Conservation (phyloP, 805 yeast genomes). For the Blastobotrys peoriensis region DNA sequence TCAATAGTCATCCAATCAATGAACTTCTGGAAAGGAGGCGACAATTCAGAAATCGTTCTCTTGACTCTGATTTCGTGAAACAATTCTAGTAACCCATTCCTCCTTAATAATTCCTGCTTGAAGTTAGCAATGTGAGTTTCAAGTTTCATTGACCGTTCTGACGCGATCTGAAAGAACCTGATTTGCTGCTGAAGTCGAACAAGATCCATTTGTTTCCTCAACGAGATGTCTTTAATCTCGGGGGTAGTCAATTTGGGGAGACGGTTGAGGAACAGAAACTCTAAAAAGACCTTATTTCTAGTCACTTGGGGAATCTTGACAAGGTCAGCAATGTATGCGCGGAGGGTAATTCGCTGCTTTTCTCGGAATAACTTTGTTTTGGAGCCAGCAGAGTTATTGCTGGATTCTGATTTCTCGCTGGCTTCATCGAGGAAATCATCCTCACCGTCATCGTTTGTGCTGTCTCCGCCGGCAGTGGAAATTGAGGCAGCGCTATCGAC, state of each 20-base stretch:
- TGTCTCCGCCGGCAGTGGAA: constrained; percentile 20
- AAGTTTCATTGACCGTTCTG: constrained; percentile 48
- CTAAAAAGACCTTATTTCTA: constrained; percentile 43
- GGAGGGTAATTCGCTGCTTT: constrained; percentile 64
- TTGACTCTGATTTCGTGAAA: constrained; percentile 62
- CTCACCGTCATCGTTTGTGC: constrained; percentile 18
- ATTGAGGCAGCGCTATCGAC: constrained; percentile 6
- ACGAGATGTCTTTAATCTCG: constrained; percentile 51
- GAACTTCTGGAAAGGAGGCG: constrained; percentile 62
- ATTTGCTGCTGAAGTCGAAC: constrained; percentile 55
- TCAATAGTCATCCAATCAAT: constrained; percentile 80
- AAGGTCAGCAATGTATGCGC: constrained; percentile 62
- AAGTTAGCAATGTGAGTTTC: constrained; percentile 54
- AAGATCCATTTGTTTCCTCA: constrained; percentile 58
- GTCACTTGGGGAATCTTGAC: constrained; percentile 50
- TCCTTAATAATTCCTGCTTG: constrained; percentile 46
- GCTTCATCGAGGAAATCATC: constrained; percentile 16
- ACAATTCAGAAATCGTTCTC: constrained; percentile 46
- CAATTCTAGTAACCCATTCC: constrained; percentile 52
- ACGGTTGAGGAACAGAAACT: constrained; percentile 44
- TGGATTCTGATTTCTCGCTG: not conserved
- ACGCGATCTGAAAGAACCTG: constrained; percentile 66
- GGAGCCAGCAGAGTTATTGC: not conserved
- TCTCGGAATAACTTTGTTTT: constrained; percentile 51
- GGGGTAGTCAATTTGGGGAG: constrained; percentile 34